Evolutionary conservation across 163 green algal species (phyloP).

Genomic region (Volvox carteri): DNA sequence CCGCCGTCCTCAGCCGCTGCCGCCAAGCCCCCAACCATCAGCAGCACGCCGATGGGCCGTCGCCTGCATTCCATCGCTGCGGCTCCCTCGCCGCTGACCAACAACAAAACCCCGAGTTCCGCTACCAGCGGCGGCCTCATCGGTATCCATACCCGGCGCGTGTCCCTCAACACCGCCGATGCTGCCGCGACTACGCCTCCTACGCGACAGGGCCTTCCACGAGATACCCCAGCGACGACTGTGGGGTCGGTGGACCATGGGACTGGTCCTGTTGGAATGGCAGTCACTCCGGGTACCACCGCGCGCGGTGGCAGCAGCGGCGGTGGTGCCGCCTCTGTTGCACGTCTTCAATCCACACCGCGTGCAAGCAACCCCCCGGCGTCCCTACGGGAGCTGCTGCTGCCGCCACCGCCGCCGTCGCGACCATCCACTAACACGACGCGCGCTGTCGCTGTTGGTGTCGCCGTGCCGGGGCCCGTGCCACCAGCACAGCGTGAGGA

Average conservation of each 20-base stretch:
- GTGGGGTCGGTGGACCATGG: neutral
- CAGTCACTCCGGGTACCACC: neutral
- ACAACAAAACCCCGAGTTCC: neutral
- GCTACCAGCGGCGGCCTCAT: neutral
- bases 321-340: neutral
- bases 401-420: neutral
- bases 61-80: neutral
- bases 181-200: neutral
- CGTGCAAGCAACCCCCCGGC: neutral
- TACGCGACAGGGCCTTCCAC: neutral
- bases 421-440: neutral
- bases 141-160: neutral
- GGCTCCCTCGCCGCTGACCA: neutral
- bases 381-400: slow-evolving; percentile 12
- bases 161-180: neutral
- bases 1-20: neutral
- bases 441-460: neutral
- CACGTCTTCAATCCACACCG: neutral
- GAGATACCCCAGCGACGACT: neutral
- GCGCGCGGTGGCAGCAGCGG: neutral
- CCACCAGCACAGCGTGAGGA: neutral
- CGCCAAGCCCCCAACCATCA: slow-evolving; percentile 6
- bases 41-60: neutral
- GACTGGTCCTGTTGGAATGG: no score
- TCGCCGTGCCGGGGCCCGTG: neutral